Evolutionary conservation across 192 early-diverging fungal species (phyloP).

Genomic region (Allomyces javanicus): DNA sequence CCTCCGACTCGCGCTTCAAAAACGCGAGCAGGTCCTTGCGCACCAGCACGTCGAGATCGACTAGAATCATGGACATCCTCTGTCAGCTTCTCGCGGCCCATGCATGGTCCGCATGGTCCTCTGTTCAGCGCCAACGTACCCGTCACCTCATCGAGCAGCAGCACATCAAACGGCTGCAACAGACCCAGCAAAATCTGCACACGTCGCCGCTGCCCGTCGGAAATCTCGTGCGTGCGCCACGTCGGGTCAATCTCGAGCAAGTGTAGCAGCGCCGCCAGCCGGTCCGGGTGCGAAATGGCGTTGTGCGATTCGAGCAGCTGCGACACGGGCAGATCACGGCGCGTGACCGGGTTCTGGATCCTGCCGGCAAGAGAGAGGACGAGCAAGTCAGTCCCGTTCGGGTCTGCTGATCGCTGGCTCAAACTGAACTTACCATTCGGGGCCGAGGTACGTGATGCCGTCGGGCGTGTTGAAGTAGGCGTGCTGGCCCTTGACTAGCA

Average conservation of each 20-base stretch:
- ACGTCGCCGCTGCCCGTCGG: constrained; percentile 40
- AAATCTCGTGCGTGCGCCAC: constrained; percentile 49
- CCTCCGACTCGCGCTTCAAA: constrained; percentile 40
- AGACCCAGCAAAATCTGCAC: constrained; percentile 62
- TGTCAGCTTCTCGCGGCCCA: too few species aligned
- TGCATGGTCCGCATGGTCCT: too few species aligned
- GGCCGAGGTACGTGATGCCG: constrained; percentile 2
- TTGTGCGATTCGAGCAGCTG: constrained; percentile 43
- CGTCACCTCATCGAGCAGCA: constrained; percentile 51
- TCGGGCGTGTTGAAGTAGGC: constrained; percentile 39
- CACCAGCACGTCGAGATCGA: constrained; percentile 62
- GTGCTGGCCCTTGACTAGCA: constrained; percentile 39
- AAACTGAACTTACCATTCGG: too few species aligned
- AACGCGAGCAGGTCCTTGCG: constrained; percentile 42
- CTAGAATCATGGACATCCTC: not conserved
- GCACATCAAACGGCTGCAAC: constrained; percentile 41
- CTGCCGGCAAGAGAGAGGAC: constrained; percentile 32
- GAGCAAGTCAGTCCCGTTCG: too few species aligned
- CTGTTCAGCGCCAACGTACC: too few species aligned
- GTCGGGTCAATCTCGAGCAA: constrained; percentile 45
- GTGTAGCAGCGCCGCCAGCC: constrained; percentile 33
- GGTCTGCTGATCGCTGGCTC: too few species aligned
- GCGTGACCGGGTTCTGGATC: constrained; percentile 49
- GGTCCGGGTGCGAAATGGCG: constrained; percentile 34
- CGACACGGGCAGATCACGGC: constrained; percentile 44